Evolutionary conservation across 2,329 filamentous ascomycete genomes (phyloP).

Genomic region (Nigrospora sphaerica): DNA sequence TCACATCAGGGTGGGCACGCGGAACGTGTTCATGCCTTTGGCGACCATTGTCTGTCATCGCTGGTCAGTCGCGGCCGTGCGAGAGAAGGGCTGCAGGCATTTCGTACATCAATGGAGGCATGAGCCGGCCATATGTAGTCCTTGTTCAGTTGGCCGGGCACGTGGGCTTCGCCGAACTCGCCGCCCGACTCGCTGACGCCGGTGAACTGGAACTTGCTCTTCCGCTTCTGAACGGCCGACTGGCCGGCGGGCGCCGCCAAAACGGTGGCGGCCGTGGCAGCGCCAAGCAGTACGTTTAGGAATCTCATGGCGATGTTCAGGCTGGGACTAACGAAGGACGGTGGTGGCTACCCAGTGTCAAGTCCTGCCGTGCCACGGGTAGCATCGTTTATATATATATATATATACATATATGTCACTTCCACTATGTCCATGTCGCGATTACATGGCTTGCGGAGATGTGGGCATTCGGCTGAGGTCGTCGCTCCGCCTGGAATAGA

Average conservation of each 20-base stretch:
- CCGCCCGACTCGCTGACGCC: conserved; percentile 40
- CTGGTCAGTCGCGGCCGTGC: background rate
- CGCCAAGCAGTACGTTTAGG: conserved; percentile 20
- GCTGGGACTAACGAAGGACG: background rate
- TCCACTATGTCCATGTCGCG: too few species aligned
- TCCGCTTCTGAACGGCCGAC: conserved; percentile 19
- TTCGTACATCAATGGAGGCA: conserved; percentile 28
- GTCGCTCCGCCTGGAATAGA: too few species aligned
- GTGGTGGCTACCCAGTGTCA: too few species aligned
- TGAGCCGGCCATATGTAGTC: conserved; percentile 56
- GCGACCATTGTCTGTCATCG: too few species aligned
- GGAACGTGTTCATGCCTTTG: too few species aligned
- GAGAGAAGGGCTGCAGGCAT: background rate
- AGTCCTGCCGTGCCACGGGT: too few species aligned
- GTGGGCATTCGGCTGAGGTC: too few species aligned
- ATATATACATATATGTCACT: too few species aligned
- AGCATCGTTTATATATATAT: too few species aligned
- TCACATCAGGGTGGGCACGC: too few species aligned
- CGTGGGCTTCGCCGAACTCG: conserved; percentile 50
- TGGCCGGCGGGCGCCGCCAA: conserved; percentile 19
- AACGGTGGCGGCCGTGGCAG: conserved; percentile 19
- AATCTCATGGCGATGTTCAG: conserved; percentile 23
- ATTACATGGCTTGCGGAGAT: too few species aligned
- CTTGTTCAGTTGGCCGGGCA: conserved; percentile 48
- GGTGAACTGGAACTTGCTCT: conserved; percentile 25